Conservation (phyloP, 2,329 filamentous ascomycete genomes). For the Ophiocordyceps australis region DNA sequence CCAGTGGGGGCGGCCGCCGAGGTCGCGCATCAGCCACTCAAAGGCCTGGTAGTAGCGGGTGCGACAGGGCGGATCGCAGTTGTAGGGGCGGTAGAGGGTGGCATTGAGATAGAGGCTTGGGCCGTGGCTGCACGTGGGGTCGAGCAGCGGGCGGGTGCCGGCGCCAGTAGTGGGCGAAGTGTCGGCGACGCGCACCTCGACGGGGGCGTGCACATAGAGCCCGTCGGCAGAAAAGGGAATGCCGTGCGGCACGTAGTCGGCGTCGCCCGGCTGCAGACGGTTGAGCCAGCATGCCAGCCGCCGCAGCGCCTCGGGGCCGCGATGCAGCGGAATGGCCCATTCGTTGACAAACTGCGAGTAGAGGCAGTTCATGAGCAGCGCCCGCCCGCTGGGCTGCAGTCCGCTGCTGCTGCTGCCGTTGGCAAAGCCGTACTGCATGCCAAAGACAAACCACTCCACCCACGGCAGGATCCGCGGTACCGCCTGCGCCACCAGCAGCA, state of each 20-base stretch:
- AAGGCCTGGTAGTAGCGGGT: conserved; percentile 75
- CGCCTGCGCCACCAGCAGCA: conserved; percentile 65
- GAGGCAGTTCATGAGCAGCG: conserved; percentile 87
- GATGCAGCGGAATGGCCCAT: conserved; percentile 78
- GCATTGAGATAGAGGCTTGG: conserved; percentile 81
- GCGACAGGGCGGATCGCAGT: conserved; percentile 56
- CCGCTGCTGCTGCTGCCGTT: conserved; percentile 51
- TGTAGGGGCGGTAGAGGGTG: conserved; percentile 72
- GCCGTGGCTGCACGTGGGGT: conserved; percentile 48
- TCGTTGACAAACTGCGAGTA: conserved; percentile 99
- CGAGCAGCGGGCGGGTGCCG: conserved; percentile 32
- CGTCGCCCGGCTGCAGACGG: conserved; percentile 39
- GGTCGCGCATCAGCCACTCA: conserved; percentile 75
- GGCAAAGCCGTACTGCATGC: conserved; percentile 89
- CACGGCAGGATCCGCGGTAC: conserved; percentile 65
- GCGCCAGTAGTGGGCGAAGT: conserved; percentile 29
- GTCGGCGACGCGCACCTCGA: conserved; percentile 78
- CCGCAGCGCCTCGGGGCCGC: conserved; percentile 71
- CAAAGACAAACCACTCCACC: conserved; percentile 93
- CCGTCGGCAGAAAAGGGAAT: conserved; percentile 71
- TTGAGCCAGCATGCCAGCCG: conserved; percentile 78
- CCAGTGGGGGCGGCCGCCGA: conserved; percentile 75
- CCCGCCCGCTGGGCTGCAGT: conserved; percentile 61
- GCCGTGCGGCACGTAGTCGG: conserved; percentile 40
- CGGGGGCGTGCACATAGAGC: conserved; percentile 72